These are phyloP conservation scores for Suillus americanus DNA, from an alignment of 768 basidiomycete genomes.

Conservation along the genomic window DNA sequence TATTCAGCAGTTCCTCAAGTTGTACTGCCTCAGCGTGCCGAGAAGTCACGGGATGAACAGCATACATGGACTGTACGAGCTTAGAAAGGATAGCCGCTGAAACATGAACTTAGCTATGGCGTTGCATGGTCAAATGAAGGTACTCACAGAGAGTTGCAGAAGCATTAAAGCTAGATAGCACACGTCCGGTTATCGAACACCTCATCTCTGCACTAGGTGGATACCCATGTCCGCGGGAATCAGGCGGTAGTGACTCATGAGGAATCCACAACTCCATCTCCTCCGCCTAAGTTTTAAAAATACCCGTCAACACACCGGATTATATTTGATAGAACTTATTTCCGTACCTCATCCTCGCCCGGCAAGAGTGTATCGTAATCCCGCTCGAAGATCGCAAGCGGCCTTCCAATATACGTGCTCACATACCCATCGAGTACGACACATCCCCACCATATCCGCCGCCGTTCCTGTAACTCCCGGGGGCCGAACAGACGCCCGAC, in stretches of 20 bases:
- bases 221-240: conserved; percentile 30
- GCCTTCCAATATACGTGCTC: conserved; percentile 77
- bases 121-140: not conserved
- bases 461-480: conserved; percentile 66
- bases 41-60: conserved; percentile 53
- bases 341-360: conserved; percentile 53
- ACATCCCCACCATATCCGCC: conserved; percentile 78
- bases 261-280: conserved; percentile 57
- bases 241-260: conserved; percentile 36
- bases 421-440: conserved; percentile 80
- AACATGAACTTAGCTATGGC: conserved; percentile 10
- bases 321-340: not conserved
- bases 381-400: conserved; percentile 69
- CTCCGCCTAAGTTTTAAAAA: conserved; percentile 46
- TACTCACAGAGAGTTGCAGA: conserved; percentile 68
- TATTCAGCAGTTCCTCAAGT: conserved; percentile 64
- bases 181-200: conserved; percentile 42
- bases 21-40: conserved; percentile 57
- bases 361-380: conserved; percentile 78
- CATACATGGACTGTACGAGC: conserved; percentile 71
- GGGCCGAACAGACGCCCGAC: conserved; percentile 58
- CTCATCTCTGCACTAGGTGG: conserved; percentile 17
- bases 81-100: conserved; percentile 67
- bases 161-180: conserved; percentile 77
- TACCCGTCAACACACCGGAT: not conserved